Evolutionary conservation across 805 yeast species (phyloP).

Genomic region (Candida incommunis): DNA sequence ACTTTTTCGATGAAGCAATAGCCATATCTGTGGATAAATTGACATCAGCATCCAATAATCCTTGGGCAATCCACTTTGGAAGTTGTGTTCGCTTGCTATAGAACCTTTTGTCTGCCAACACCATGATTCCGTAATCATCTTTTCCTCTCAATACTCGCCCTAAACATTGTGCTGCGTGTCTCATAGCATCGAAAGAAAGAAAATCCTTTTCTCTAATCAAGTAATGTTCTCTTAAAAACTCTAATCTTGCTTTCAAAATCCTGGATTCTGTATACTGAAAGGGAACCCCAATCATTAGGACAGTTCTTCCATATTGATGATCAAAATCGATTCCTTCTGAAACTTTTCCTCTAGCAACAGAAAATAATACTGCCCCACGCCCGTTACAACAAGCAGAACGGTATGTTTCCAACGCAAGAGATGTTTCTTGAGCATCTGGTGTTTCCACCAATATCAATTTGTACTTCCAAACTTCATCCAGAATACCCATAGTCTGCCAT

Average conservation of each 20-base stretch:
- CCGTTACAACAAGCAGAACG: slow-evolving; percentile 96
- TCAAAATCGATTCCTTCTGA: slow-evolving; percentile 99
- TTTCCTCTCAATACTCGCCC: slow-evolving; percentile 97
- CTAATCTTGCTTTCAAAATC: slow-evolving; percentile 86
- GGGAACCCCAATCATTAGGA: slow-evolving; percentile 96
- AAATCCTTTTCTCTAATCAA: slow-evolving; percentile 91
- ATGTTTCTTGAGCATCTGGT: slow-evolving; percentile 98
- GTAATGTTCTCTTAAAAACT: slow-evolving; percentile 82
- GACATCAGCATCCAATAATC: slow-evolving; percentile 77
- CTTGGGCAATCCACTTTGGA: slow-evolving; percentile 97
- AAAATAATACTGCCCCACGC: slow-evolving; percentile 87
- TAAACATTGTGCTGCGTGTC: slow-evolving; percentile 98
- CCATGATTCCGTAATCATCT: slow-evolving; percentile 98
- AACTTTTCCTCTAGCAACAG: slow-evolving; percentile 98
- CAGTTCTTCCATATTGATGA: slow-evolving; percentile 95
- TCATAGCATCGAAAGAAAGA: slow-evolving; percentile 95
- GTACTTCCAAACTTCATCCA: slow-evolving; percentile 98
- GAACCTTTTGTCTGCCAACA: slow-evolving; percentile 87
- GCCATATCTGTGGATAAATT: slow-evolving; percentile 97
- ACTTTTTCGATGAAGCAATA: slow-evolving; percentile 82
- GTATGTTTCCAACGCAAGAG: slow-evolving; percentile 88
- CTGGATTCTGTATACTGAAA: slow-evolving; percentile 97
- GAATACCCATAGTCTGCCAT: slow-evolving; percentile 98
- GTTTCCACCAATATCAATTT: slow-evolving; percentile 91
- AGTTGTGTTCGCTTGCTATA: slow-evolving; percentile 72